A percentile compares a stretch with the other conserved stretches of the same genome.
phyloP scores from a whole-genome alignment of 2,329 filamentous ascomycete species.

The Stagonosporopsis cucurbitacearum region DNA sequence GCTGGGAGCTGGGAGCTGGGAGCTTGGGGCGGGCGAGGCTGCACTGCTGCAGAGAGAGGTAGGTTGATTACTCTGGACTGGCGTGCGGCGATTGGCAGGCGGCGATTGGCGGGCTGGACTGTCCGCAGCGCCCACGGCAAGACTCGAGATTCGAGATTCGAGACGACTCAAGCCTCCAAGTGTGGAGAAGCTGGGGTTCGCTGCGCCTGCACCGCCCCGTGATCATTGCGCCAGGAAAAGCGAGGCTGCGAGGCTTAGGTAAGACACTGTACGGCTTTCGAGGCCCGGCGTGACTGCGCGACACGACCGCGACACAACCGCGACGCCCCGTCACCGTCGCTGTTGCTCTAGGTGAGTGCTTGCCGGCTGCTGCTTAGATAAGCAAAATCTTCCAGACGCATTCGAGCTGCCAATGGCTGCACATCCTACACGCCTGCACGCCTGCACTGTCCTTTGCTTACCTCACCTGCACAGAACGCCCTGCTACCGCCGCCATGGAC shows the following conservation, averaged over 20 bases:
- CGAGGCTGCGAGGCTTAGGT: too few relatives aligned
- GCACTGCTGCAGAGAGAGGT: conserved; percentile 20
- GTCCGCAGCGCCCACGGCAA: background rate
- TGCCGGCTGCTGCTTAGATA: background rate
- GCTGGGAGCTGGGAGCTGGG: too few relatives aligned
- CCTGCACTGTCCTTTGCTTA: too few relatives aligned
- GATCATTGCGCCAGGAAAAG: conserved; percentile 8
- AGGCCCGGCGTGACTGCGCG: conserved; percentile 3
- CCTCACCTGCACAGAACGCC: background rate
- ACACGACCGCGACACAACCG: background rate
- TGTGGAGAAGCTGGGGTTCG: conserved; percentile 9
- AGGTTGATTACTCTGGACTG: conserved; percentile 32
- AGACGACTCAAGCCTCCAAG: too few relatives aligned
- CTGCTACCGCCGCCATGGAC: conserved; percentile 8
- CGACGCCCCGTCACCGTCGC: background rate
- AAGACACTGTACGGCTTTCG: too few relatives aligned
- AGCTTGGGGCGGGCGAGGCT: conserved; percentile 10
- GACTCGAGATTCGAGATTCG: too few relatives aligned
- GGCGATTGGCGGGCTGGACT: conserved; percentile 12
- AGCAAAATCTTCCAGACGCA: too few relatives aligned
- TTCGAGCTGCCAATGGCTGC: too few relatives aligned
- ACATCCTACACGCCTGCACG: too few relatives aligned
- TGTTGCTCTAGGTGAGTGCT: background rate
- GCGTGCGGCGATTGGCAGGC: conserved; percentile 11
- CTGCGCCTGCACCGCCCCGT: background rate